Percentiles rank a stretch among this genome's conserved stretches.
These are phyloP conservation scores for Cercospora sesami DNA, from an alignment of 2,329 filamentous ascomycete species.

Conservation along the genomic window DNA sequence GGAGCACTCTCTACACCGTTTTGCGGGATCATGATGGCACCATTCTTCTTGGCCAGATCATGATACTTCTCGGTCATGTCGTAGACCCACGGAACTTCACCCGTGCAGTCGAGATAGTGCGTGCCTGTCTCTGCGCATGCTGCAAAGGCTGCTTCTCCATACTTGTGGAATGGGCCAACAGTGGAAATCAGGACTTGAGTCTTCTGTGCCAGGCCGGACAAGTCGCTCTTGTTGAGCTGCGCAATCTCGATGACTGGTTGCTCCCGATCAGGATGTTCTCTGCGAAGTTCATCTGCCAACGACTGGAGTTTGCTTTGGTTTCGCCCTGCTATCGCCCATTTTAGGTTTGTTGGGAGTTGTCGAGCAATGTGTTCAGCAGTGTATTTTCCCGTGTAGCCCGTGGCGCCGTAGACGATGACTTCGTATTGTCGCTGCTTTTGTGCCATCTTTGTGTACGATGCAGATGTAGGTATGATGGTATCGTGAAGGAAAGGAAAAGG, in stretches of 20 bases:
- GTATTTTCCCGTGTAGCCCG: constrained; percentile 80
- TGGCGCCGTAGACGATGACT: constrained; percentile 66
- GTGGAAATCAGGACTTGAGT: constrained; percentile 62
- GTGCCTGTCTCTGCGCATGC: constrained; percentile 65
- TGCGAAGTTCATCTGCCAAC: constrained; percentile 66
- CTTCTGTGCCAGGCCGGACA: constrained; percentile 55
- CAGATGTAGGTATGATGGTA: neutral
- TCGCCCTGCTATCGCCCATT: constrained; percentile 85
- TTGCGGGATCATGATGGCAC: constrained; percentile 63
- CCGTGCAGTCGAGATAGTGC: constrained; percentile 67
- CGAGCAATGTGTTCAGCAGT: constrained; percentile 73
- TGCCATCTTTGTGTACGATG: constrained; percentile 40
- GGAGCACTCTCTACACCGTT: constrained; percentile 63
- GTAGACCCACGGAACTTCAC: constrained; percentile 55
- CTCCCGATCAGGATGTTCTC: constrained; percentile 66
- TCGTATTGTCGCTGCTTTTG: constrained; percentile 57
- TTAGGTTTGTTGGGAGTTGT: constrained; percentile 70
- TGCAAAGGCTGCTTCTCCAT: constrained; percentile 64
- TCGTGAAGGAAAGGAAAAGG: neutral
- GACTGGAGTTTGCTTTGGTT: constrained; percentile 72
- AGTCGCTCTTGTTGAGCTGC: constrained; percentile 52
- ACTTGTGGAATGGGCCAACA: constrained; percentile 63
- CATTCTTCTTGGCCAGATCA: constrained; percentile 58
- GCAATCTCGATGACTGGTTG: constrained; percentile 63
- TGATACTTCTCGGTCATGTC: constrained; percentile 64